Conservation (phyloP, 352 stramenopile species). For the Nothophytophthora sp. region DNA sequence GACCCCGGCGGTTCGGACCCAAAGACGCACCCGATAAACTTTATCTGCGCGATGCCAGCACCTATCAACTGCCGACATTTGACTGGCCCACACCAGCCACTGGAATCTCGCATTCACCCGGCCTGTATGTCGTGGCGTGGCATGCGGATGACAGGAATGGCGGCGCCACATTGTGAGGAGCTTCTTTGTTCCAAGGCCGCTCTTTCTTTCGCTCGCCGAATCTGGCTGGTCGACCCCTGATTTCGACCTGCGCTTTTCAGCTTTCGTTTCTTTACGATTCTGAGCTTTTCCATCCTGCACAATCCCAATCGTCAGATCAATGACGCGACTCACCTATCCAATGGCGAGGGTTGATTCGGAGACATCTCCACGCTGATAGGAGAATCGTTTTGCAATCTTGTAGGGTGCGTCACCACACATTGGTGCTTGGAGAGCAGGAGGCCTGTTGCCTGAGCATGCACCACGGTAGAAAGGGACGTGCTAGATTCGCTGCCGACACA, state of each 20-base stretch:
- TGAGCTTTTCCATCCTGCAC: conserved; percentile 22
- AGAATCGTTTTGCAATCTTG: no score
- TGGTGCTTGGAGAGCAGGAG: conserved; percentile 29
- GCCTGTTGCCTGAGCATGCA: no score
- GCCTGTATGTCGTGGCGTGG: no score
- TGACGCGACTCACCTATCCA: conserved; percentile 21
- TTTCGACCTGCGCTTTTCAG: conserved; percentile 5
- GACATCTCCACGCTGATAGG: conserved; percentile 6
- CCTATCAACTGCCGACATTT: conserved; percentile 5
- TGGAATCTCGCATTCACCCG: no score
- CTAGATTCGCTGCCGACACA: no score
- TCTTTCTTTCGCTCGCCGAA: no score
- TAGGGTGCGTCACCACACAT: conserved; percentile 15
- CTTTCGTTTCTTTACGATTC: conserved; percentile 13
- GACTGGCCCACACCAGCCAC: no score
- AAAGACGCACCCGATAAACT: conserved; percentile 8
- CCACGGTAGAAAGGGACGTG: no score
- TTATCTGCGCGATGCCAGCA: not conserved
- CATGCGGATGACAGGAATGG: not conserved
- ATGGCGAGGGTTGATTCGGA: not conserved
- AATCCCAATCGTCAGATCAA: not conserved
- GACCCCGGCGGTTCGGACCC: not conserved
- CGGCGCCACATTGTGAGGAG: not conserved
- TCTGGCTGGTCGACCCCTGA: conserved; percentile 9
- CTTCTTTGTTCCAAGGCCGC: no score